Base-by-base conservation (phyloP, 495 filamentous ascomycete genomes). In the Aspergillus cristatus region DNA sequence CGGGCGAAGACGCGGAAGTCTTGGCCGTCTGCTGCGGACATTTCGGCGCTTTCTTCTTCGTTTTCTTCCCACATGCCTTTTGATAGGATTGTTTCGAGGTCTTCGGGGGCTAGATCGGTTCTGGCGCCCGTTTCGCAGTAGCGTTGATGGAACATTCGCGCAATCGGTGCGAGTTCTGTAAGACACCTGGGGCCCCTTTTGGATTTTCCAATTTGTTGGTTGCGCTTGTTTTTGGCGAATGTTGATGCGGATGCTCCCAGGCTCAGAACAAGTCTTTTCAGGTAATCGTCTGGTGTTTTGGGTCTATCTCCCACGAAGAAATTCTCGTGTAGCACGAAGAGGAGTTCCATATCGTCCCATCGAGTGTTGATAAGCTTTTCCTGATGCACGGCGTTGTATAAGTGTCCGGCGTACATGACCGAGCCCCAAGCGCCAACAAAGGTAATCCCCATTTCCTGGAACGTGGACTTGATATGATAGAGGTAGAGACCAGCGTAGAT, bases 341-440 rank as follows among this genome's bases (percentile, higher is more conserved):
- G 32, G 1, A 62, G 1, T 6, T 60, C 54, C 59, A 67, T 63
- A 24, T 70, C 67, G 6, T 42, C 34, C 57, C 62, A 70, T 1
- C 3, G 6, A 7, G 1, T 16, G 0, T 36, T 5, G 6, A 65
- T 3, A 7, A 65, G 29, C 11, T 42, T 39, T 32, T 63, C 51
- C n/a, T 44, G 38, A 7, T 31, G 41, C 6, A 57, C 16, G 1
- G 62, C 61, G 18, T 65, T 60, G 36, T 63, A 68, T 0, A 70
- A 46, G 29, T 70, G 63, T 1, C 30, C 15, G 1, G 48, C 30
- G 32, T 55, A 58, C 3, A 52, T 29, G 6, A 67, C 50, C 3
- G 64, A 62, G 10, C 57, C 57, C 52, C 48, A 67, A 3, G 59
- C 50, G 16, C 60, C 52, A 8, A 41, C 49, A 26, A 63, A 44